Percentiles rank a stretch among this genome's conserved stretches.
phyloP scores from a whole-genome alignment of 2,329 filamentous ascomycete species.

The Myriosclerotinia curreyana region DNA sequence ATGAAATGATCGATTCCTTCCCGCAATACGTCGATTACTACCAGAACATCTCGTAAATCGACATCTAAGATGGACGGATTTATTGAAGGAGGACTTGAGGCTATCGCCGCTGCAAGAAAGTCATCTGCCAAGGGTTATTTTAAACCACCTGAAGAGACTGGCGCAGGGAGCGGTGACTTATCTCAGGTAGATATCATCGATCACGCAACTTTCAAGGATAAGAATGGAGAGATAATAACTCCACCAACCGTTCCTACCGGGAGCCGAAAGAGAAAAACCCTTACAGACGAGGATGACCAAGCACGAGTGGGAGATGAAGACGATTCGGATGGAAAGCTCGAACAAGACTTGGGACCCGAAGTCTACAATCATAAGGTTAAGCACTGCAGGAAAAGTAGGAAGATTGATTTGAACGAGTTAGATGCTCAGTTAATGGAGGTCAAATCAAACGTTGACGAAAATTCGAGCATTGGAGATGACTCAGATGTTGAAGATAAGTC shows the following conservation, averaged over 20 bases:
- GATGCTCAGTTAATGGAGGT: not conserved
- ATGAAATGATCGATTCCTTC: not conserved
- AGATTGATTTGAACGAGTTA: not conserved
- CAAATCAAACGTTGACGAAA: constrained; percentile 25
- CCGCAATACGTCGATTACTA: not conserved
- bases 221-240: not conserved
- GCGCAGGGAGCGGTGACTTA: not conserved
- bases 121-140: too few relatives aligned
- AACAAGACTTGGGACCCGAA: not conserved
- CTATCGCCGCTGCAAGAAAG: too few relatives aligned
- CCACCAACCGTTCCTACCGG: too few relatives aligned
- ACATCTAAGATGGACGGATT: not conserved
- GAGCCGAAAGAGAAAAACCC: not conserved
- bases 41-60: not conserved
- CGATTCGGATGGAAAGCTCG: not conserved
- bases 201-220: not conserved
- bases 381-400: too few relatives aligned
- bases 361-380: not conserved
- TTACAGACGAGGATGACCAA: not conserved
- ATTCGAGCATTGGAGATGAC: constrained; percentile 38
- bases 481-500: not conserved
- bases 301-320: not conserved
- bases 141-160: not conserved
- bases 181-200: not conserved
- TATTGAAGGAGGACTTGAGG: too few relatives aligned